A percentile compares a stretch with the other conserved stretches of the same genome.
Evolutionary conservation across 2,329 filamentous ascomycete species (phyloP).

Genomic region (Aspergillus phoenicis): DNA sequence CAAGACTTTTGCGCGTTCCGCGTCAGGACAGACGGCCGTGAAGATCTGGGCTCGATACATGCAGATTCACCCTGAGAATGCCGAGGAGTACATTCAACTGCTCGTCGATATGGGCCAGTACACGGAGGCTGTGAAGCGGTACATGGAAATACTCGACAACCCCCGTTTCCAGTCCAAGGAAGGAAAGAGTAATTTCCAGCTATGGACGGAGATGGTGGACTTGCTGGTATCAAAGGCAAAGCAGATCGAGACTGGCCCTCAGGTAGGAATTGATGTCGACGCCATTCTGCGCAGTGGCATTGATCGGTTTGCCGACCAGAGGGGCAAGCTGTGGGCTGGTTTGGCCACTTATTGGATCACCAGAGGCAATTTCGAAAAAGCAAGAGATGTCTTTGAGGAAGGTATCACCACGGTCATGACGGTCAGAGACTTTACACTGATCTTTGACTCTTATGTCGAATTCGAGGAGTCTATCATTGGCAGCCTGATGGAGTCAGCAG

Average conservation of each 20-base stretch:
- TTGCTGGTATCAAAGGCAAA: conserved; percentile 87
- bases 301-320: conserved; percentile 84
- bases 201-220: conserved; percentile 98
- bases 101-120: conserved; percentile 79
- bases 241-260: conserved; percentile 77
- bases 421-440: conserved; percentile 91
- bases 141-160: conserved; percentile 91
- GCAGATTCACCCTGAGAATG: conserved; percentile 93
- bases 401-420: conserved; percentile 98
- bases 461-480: conserved; percentile 96
- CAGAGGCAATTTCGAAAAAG: conserved; percentile 86
- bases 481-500: conserved; percentile 85
- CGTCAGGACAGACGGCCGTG: conserved; percentile 84
- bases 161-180: conserved; percentile 88
- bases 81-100: conserved; percentile 92
- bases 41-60: conserved; percentile 95
- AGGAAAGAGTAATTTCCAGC: conserved; percentile 90
- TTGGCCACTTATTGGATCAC: conserved; percentile 97
- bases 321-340: conserved; percentile 92
- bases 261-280: conserved; percentile 85
- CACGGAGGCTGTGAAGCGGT: conserved; percentile 86
- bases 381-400: conserved; percentile 92
- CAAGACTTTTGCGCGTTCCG: conserved; percentile 85
- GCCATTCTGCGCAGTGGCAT: conserved; percentile 92
- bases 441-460: conserved; percentile 95